These are phyloP conservation scores for Bromus sterilis DNA, from an alignment of 176 grass and related monocot species.

Conservation along the genomic window DNA sequence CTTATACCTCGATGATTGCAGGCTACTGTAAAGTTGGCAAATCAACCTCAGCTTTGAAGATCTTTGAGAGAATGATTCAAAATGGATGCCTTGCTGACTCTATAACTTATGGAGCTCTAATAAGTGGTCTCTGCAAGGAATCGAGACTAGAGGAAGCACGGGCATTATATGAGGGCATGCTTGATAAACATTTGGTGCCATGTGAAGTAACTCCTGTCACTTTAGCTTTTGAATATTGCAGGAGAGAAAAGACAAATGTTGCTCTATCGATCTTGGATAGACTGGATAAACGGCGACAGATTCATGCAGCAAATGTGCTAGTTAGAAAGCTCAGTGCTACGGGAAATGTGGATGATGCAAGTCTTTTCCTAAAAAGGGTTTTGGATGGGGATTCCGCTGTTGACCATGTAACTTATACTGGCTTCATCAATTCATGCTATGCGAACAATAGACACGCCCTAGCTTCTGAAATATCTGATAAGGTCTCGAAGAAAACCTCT, in stretches of 20 bases:
- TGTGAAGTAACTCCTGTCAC: constrained; percentile 74
- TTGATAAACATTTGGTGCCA: constrained; percentile 81
- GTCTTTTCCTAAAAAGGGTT: constrained; percentile 60
- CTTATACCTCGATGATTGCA: constrained; percentile 85
- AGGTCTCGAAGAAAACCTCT: constrained; percentile 37
- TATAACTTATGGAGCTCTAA: constrained; percentile 72
- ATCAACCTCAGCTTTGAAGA: constrained; percentile 57
- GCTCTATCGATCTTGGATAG: constrained; percentile 55
- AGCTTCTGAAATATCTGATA: constrained; percentile 76
- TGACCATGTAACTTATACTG: constrained; percentile 52
- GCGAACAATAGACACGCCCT: constrained; percentile 49
- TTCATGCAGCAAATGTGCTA: constrained; percentile 44
- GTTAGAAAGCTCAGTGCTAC: constrained; percentile 63
- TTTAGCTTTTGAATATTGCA: constrained; percentile 76
- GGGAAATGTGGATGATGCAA: constrained; percentile 58
- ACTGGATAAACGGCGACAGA: constrained; percentile 54
- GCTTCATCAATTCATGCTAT: constrained; percentile 68
- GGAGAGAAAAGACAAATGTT: constrained; percentile 36
- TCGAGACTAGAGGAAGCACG: constrained; percentile 80
- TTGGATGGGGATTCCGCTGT: constrained; percentile 48
- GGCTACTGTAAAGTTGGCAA: constrained; percentile 78
- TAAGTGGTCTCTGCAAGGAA: constrained; percentile 88
- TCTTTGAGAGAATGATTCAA: constrained; percentile 75
- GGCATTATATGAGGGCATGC: constrained; percentile 76
- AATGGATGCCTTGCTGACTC: constrained; percentile 66